These are phyloP conservation scores for Triticum timopheevii DNA, from an alignment of 176 grass and related monocot genomes.

Conservation along the genomic window DNA sequence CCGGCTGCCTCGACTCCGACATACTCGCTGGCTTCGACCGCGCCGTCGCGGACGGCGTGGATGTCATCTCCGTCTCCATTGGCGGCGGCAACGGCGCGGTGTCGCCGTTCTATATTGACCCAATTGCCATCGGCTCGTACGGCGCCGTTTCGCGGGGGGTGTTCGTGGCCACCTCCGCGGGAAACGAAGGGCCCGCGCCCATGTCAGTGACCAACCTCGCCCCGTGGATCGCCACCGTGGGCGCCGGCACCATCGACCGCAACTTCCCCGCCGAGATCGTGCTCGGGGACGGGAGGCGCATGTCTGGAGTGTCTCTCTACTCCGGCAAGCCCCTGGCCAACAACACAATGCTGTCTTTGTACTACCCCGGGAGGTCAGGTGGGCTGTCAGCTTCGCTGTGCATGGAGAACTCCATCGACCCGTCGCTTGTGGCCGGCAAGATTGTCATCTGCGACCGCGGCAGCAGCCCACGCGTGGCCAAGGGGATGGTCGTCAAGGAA, in stretches of 20 bases:
- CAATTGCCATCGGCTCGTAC: conserved; percentile 83
- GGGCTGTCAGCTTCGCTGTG: conserved; percentile 78
- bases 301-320: conserved; percentile 79
- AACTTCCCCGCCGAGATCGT: conserved; percentile 74
- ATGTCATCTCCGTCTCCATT: conserved; percentile 90
- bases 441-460: conserved; percentile 95
- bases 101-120: conserved; percentile 86
- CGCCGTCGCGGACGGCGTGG: conserved; percentile 86
- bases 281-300: conserved; percentile 65
- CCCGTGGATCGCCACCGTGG: conserved; percentile 89
- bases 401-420: conserved; percentile 97
- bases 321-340: conserved; percentile 57
- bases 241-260: conserved; percentile 91
- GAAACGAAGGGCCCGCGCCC: conserved; percentile 72
- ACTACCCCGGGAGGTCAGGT: conserved; percentile 64
- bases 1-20: conserved; percentile 92
- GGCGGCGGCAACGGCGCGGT: conserved; percentile 69
- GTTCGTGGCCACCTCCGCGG: conserved; percentile 89
- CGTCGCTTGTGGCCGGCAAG: conserved; percentile 67
- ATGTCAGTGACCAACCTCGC: conserved; percentile 93
- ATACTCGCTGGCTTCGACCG: conserved; percentile 94
- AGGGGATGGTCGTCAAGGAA: conserved; percentile 86
- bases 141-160: conserved; percentile 68
- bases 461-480: conserved; percentile 92
- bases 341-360: conserved; percentile 48